Evolutionary conservation across 2,329 filamentous ascomycete genomes (phyloP).

Genomic region (Diaporthe vexans): DNA sequence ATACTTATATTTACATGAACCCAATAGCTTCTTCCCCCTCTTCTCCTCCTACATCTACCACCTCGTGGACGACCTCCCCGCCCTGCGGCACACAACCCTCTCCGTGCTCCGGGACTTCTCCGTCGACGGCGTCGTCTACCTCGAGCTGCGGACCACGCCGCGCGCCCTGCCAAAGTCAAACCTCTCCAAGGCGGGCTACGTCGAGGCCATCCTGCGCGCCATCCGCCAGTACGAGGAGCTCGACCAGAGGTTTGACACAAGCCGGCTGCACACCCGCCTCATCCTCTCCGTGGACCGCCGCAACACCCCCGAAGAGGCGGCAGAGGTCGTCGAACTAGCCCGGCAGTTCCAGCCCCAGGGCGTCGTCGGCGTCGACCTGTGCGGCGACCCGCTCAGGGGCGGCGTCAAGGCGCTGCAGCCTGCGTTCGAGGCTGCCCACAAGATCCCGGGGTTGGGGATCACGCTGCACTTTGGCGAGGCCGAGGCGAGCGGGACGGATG

Average conservation of each 20-base stretch:
- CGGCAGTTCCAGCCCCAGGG: conserved; percentile 64
- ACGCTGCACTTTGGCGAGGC: conserved; percentile 87
- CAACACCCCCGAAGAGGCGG: conserved; percentile 69
- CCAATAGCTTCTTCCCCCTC: conserved; percentile 78
- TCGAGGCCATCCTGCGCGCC: conserved; percentile 75
- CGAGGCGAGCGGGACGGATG: conserved; percentile 65
- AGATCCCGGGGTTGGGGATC: conserved; percentile 67
- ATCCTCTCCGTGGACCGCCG: conserved; percentile 83
- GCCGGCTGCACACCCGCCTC: conserved; percentile 69
- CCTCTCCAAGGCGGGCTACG: conserved; percentile 74
- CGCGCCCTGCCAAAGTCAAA: conserved; percentile 65
- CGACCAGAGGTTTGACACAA: conserved; percentile 41
- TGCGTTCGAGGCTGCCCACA: conserved; percentile 71
- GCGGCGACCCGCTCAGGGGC: conserved; percentile 78
- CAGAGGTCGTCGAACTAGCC: conserved; percentile 75
- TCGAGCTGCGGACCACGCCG: conserved; percentile 86
- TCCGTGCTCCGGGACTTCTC: conserved; percentile 77
- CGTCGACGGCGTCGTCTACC: conserved; percentile 79
- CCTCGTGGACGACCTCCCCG: conserved; percentile 74
- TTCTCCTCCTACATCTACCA: conserved; percentile 86
- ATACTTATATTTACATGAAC: conserved; percentile 35
- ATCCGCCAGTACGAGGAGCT: conserved; percentile 66
- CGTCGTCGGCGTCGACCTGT: conserved; percentile 83
- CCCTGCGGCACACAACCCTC: conserved; percentile 73
- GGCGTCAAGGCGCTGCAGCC: conserved; percentile 71